phyloP scores from a whole-genome alignment of 495 filamentous ascomycete species.

The Chaetomium cochliodes region DNA sequence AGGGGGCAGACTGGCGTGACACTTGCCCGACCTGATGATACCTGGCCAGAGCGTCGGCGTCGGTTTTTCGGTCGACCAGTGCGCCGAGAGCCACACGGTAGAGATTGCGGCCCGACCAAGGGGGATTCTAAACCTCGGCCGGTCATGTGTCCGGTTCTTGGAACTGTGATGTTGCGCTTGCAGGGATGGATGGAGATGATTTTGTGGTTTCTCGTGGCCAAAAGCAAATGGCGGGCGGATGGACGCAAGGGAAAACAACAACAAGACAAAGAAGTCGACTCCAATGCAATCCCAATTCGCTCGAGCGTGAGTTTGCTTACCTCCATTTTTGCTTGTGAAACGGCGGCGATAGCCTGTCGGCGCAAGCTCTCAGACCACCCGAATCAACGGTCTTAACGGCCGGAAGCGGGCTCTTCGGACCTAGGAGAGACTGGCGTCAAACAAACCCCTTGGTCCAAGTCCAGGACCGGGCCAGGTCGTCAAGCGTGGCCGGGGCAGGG shows the following conservation, averaged over 20 bases:
- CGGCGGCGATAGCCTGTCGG: not conserved
- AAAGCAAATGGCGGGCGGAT: not conserved
- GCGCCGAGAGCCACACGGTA: not conserved
- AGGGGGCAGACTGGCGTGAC: slow-evolving; percentile 6
- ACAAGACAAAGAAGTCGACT: not conserved
- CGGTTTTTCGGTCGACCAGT: not conserved
- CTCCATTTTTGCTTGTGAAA: slow-evolving; percentile 24
- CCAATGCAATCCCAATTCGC: no score
- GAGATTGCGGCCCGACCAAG: not conserved
- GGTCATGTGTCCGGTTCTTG: not conserved
- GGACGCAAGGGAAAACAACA: not conserved
- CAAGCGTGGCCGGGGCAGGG: slow-evolving; percentile 4
- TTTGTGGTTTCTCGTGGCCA: no score
- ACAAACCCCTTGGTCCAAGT: slow-evolving; percentile 7
- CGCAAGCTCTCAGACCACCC: slow-evolving; percentile 7
- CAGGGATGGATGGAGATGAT: slow-evolving; percentile 1
- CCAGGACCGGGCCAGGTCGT: slow-evolving; percentile 15
- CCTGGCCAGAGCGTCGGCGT: slow-evolving; percentile 5
- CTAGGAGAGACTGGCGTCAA: slow-evolving; percentile 20
- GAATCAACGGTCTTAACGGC: slow-evolving; percentile 10
- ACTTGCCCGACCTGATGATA: slow-evolving; percentile 14
- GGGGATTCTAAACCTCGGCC: not conserved
- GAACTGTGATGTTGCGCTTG: slow-evolving; percentile 6
- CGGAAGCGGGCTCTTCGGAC: slow-evolving; percentile 13
- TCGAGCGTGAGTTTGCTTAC: slow-evolving; percentile 17